Percentiles rank a stretch among this genome's conserved stretches.
Evolutionary conservation across 140 eudicot genomes (phyloP).

Genomic region (Anethum foeniculum): DNA sequence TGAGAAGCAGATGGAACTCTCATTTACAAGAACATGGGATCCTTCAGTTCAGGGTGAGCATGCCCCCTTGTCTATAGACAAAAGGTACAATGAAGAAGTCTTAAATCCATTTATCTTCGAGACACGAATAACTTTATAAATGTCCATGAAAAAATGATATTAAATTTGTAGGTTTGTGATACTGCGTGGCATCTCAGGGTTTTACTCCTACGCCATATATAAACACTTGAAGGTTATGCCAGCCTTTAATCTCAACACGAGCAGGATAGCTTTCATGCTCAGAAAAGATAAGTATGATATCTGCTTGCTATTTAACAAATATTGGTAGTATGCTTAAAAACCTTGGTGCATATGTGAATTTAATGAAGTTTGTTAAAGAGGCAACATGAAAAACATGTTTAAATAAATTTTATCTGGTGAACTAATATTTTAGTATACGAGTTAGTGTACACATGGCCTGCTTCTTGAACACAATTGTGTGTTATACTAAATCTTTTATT

Average conservation of each 20-base stretch:
- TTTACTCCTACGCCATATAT: constrained; percentile 73
- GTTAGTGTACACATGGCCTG: no score
- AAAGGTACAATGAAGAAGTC: constrained; percentile 33
- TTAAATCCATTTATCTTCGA: not conserved
- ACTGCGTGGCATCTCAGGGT: constrained; percentile 62
- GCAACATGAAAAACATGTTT: not conserved
- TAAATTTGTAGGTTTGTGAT: constrained; percentile 47
- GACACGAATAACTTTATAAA: not conserved
- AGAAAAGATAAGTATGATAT: constrained; percentile 48
- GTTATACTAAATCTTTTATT: no score
- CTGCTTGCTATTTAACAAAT: not conserved
- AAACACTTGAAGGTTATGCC: constrained; percentile 65
- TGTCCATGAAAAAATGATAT: not conserved
- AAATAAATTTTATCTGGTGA: no score
- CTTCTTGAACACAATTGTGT: no score
- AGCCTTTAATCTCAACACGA: constrained; percentile 47
- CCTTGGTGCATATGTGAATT: not conserved
- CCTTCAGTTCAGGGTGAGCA: constrained; percentile 45
- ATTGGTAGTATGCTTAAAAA: not conserved
- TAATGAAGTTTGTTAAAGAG: not conserved
- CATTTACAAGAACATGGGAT: constrained; percentile 63
- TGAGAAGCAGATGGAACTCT: constrained; percentile 65
- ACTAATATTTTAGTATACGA: no score
- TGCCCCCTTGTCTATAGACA: constrained; percentile 55
- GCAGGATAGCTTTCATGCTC: constrained; percentile 75